Conservation (phyloP, 164 flowering plant genomes). For the Annona squamosa region DNA sequence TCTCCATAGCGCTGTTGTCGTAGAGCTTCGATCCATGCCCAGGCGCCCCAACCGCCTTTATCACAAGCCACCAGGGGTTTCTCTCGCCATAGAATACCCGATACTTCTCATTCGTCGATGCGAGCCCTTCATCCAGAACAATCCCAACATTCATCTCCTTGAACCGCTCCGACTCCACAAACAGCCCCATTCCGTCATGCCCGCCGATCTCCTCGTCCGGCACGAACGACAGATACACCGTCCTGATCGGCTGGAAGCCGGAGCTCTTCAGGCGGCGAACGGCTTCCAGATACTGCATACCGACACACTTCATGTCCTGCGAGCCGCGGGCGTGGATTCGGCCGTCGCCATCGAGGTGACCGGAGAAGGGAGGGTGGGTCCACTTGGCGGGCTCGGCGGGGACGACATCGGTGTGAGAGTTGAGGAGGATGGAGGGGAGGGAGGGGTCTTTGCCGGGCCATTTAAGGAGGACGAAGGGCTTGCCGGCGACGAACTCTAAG, state of each 20-base stretch:
- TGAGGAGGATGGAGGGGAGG: constrained; percentile 67
- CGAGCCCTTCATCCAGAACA: constrained; percentile 87
- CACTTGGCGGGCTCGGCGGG: constrained; percentile 71
- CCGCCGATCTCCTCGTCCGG: constrained; percentile 99
- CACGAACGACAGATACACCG: constrained; percentile 65
- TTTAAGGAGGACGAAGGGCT: constrained; percentile 70
- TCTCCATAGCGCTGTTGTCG: constrained; percentile 91
- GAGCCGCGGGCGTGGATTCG: constrained; percentile 78
- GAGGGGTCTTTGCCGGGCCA: constrained; percentile 66
- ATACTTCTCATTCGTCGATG: constrained; percentile 66
- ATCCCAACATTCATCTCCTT: constrained; percentile 70
- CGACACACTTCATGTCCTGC: constrained; percentile 99
- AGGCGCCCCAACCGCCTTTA: constrained; percentile 80
- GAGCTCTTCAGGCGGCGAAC: constrained; percentile 50
- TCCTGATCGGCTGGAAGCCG: constrained; percentile 59
- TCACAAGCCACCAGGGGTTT: constrained; percentile 77
- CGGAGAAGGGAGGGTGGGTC: constrained; percentile 67
- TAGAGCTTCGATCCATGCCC: constrained; percentile 94
- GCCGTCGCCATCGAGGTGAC: constrained; percentile 51
- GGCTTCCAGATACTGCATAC: constrained; percentile 91
- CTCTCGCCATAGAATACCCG: constrained; percentile 84
- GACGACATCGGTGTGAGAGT: constrained; percentile 95
- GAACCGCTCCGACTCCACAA: constrained; percentile 52
- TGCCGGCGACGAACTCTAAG: constrained; percentile 58
- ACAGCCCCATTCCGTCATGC: constrained; percentile 68